Base-by-base conservation (phyloP, 352 stramenopile species). In the Elongisporangium undulatum region DNA sequence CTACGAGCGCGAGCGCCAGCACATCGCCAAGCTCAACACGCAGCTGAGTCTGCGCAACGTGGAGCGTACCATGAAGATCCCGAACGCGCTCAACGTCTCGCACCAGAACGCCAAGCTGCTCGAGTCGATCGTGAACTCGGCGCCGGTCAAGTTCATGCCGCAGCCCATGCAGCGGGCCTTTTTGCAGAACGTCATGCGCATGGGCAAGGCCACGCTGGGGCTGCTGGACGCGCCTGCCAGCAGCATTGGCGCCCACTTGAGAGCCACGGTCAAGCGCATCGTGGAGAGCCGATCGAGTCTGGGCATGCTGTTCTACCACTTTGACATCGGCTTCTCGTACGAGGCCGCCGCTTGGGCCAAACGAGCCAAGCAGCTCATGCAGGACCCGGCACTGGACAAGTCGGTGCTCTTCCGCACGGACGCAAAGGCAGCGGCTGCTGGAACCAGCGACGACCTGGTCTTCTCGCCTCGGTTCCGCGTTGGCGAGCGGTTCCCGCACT, bases 231-330 rank as follows among this genome's bases (percentile, higher is more conserved):
- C 68, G 15, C 56, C 61, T 1, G 52, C 64, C 39, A 90, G 72
- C 51, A 65, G 66, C 3, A 63, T 95, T 41, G 83, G 82, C 15
- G 68, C 77, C 19, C 72, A 67, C 39, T 87, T 95, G 79, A 71
- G 73, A 9, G 21, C 61, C 17, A 79, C 74, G 34, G 86, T 92
- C 19, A 61, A 74, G 53, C 64, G 83, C 41, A 87, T 95, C 24
- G 79, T 92, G 49, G 58, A 61, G 16, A 59, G 65, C 26, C 74
- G 82, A 12, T 57, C 77, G 53, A 78, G 72, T n/a, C 63, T 95
- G 10, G 82, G 80, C 0, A 92, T 95, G 86, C 70, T 95, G 48
- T 95, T 95, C 63, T 94, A 92, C 69, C 72, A 93, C 54, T 93
- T 92, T 51, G 86, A 95, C 63, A 85, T 94, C 61, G 86, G 86